Evolutionary conservation across 495 filamentous ascomycete species (phyloP), one percentile per base, ranked within the genome.

Genomic region (Aspergillus sclerotioniger): DNA sequence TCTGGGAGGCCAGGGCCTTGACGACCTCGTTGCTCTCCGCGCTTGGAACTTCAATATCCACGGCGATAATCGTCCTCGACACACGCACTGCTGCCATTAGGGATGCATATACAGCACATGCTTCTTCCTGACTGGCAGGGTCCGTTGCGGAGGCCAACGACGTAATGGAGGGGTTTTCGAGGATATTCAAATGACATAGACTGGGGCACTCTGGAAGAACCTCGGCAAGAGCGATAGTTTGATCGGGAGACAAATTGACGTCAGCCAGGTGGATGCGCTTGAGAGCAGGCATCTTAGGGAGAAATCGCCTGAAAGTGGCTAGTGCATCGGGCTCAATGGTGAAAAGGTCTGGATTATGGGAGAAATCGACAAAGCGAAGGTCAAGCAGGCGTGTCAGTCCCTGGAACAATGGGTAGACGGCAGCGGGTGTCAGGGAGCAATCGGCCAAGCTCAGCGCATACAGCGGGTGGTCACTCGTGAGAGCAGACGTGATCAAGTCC

Each of bases 31-130:
- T 90, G 25, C 86, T 89, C 59, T 89, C 85, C 28, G 83, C 75
- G 28, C 80, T 85, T 9, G 93, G 92, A 10, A 94, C 85, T 64
- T 98, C 91, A 60, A 97, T 90, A 67, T 98, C 94, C 53, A 98
- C 82, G 51, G 90, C 90, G 19, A 98, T 87, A 41, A 98, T 82
- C 10, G 88, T 87, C 17, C 84, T 80, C 12, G 90, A 94, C 0
- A 96, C 88, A 20, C 91, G 85, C 6, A 91, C 90, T 6, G 92
- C 92, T 21, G 90, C 89, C 74, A 96, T 88, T 54, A 98, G 78
- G 16, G 92, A 96, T 7, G 94, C 92, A 68, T 95, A 97, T 3
- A 98, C 76, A 19, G 94, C 94, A 64, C 90, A 96, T 0, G 93
- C 92, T 71, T 98, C 94, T 71, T 98, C 92, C 67, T 95, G 89